Evolutionary conservation across 2,329 filamentous ascomycete genomes (phyloP), one percentile per base, ranked within the genome.

Genomic region (Ophiocordyceps sinensis): DNA sequence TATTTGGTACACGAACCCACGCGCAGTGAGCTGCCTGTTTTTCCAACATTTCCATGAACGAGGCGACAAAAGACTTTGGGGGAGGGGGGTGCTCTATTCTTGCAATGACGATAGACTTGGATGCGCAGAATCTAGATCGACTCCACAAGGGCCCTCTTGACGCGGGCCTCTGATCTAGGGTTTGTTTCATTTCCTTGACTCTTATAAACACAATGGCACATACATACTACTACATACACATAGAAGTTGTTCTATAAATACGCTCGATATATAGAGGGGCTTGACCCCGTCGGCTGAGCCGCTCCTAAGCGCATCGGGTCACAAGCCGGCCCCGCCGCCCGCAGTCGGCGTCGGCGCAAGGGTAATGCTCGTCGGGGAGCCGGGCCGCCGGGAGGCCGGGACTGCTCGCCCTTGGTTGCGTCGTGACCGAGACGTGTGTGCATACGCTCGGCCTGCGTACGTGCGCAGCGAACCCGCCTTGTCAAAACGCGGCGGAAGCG

Each of bases 21-120:
- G 32, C 32, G 32, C 32, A 35, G 32, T 35, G n/a, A 14, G 32
- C 4, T 34, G 14, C 31, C 15, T 34, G 12, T 34, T 8, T 8
- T 8, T 34, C 11, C 11, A 13, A 34, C 15, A 15, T 35, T 35
- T 14, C 11, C n/a, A 35, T 15, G 14, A 35, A 15, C n/a, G 17
- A 4, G 32, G 14, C 17, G 32, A 14, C 15, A 35, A 17, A 17
- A 35, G n/a, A 5, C 32, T 6, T 14, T 19, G 19, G 19, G 19
- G 19, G 21, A 4, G 19, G 19, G 19, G 21, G 19, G 3, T 15
- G 15, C 30, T 38, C 8, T 15, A 34, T 21, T n/a, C 23, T 31
- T 38, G 36, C 35, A 21, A 36, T 28, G 31, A 32, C 36, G 36
- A 41, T 38, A 35, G 36, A 41, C 36, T 12, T 32, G 40, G 40